Base-by-base conservation (phyloP, 73 alveolate species). In the Stentor coeruleus region DNA sequence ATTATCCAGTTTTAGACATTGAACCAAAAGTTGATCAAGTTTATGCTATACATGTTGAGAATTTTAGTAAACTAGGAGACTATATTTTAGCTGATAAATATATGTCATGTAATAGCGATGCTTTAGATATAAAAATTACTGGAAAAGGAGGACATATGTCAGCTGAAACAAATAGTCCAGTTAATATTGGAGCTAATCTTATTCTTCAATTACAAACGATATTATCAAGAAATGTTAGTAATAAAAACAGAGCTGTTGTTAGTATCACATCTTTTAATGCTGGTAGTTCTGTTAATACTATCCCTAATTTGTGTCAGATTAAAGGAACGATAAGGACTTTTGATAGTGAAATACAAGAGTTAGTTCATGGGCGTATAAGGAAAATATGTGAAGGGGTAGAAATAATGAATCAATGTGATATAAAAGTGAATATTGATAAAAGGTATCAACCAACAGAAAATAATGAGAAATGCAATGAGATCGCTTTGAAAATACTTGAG, bases 101-200 rank as follows among this genome's bases (percentile, higher is more conserved):
- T 20, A 36, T 60, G 3, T 73, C 88, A 1, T 58, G 77, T 36
- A 38, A 37, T 60, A 39, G 76, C 33, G 88, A 82, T 49, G 36
- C 41, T 73, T 36, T 82, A 35, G 36, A 14, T 74, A 82, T 82
- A 33, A 55, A 74, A 73, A 41, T 82, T 49, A 75, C 38, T 31
- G 88, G 88, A 3, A 36, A 20, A 74, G 86, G 88, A 38, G 76
- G 88, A 2, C 88, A 82, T 82, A 82, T 58, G 31, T 37, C 86
- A 38, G 85, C 88, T 1, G 76, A 81, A 11, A 33, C 77, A 11
- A 74, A 37, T 42, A 82, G 74, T 30, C 83, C 88, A 6, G 86
- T 82, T 30, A 28, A 37, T 15, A 74, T 74, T n/a, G 83, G 80
- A 0, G 14, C 83, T 20, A 38, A 75, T 33, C 30, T 75, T 14